Conservation (phyloP, 2,329 filamentous ascomycete species). For the Fusarium nurragi region DNA sequence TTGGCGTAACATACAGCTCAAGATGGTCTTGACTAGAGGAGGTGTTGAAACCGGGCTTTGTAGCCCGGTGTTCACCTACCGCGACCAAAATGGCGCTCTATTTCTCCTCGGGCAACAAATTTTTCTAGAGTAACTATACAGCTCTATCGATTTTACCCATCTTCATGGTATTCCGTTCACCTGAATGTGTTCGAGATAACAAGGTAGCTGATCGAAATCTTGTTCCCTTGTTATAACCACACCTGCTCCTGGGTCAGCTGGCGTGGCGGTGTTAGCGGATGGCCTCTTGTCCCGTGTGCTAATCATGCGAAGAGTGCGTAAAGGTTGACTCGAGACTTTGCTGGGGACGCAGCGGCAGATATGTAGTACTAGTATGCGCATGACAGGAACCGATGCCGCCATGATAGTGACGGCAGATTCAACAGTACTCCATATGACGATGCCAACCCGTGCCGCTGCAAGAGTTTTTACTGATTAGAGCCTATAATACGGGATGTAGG, state of each 20-base stretch:
- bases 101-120: too few species aligned
- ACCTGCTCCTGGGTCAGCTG: neutral
- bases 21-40: too few species aligned
- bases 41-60: too few species aligned
- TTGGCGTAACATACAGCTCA: too few species aligned
- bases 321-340: neutral
- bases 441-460: neutral
- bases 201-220: neutral
- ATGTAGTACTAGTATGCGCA: neutral
- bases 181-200: neutral
- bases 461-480: neutral
- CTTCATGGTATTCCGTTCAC: neutral
- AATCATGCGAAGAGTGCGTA: neutral
- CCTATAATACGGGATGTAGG: rapidly evolving
- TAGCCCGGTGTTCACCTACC: too few species aligned
- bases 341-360: neutral
- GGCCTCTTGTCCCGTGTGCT: neutral
- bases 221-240: neutral
- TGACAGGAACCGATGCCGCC: neutral
- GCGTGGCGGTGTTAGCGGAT: rapidly evolving
- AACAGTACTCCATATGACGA: constrained; percentile 1
- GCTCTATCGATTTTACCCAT: too few species aligned
- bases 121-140: too few species aligned
- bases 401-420: neutral
- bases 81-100: too few species aligned